These are phyloP conservation scores for Wallacemonas sp. DNA, from an alignment of 208 protist genomes.

Conservation along the genomic window DNA sequence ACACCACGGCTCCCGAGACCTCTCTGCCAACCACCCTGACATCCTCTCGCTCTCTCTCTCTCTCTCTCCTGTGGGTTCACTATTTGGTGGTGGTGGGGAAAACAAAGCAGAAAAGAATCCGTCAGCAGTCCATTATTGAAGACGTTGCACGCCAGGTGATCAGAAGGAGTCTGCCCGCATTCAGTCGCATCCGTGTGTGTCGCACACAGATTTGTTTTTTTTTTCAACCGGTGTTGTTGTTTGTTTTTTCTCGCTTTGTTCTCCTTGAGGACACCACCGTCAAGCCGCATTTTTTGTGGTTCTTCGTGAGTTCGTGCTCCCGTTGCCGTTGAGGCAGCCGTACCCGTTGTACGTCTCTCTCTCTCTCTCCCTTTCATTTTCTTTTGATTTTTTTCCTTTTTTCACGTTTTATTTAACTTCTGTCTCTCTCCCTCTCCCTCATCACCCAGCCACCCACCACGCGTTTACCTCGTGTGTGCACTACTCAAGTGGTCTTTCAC, in stretches of 20 bases:
- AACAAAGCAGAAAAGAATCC: too few species aligned
- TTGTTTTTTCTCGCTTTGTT: background rate
- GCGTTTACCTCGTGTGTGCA: too few species aligned
- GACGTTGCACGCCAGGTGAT: background rate
- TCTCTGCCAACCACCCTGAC: too few species aligned
- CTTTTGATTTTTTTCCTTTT: constrained; percentile 6
- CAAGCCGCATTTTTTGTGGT: background rate
- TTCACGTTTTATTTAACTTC: background rate
- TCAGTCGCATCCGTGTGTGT: background rate
- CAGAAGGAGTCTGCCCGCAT: too few species aligned
- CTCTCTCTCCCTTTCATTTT: background rate
- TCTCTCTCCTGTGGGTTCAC: too few species aligned
- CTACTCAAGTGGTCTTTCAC: too few species aligned
- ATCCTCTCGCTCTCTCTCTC: too few species aligned
- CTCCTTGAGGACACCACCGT: background rate
- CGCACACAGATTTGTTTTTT: background rate
- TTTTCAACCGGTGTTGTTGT: too few species aligned
- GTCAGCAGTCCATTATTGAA: background rate
- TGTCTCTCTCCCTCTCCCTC: constrained; percentile 6
- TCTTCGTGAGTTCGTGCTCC: too few species aligned
- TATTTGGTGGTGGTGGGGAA: too few species aligned
- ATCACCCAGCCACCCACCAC: too few species aligned
- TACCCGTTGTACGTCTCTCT: background rate
- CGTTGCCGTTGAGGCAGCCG: background rate
- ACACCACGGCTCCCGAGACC: too few species aligned